phyloP scores from a whole-genome alignment of 2,329 filamentous ascomycete species.

The Diplodia mutila region DNA sequence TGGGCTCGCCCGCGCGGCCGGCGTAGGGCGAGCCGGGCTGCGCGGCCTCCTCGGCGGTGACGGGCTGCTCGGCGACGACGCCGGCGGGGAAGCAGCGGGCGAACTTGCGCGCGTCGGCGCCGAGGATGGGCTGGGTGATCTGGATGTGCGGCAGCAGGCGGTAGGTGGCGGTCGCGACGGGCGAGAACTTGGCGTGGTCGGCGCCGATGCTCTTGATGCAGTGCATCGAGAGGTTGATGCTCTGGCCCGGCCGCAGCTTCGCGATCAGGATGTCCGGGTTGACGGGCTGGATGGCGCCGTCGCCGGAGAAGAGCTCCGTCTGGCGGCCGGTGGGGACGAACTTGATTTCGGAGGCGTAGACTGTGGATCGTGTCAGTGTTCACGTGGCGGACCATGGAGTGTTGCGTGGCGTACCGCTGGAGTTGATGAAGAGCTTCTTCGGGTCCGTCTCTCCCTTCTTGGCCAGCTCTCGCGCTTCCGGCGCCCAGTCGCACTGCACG shows the following conservation, averaged over 20 bases:
- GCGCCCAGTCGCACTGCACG: slow-evolving; percentile 79
- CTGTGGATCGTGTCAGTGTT: slow-evolving; percentile 26
- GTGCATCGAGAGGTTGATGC: slow-evolving; percentile 84
- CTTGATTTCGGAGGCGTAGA: slow-evolving; percentile 60
- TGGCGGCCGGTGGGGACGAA: slow-evolving; percentile 74
- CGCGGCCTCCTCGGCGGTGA: slow-evolving; percentile 69
- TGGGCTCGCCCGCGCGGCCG: slow-evolving; percentile 75
- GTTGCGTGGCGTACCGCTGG: slow-evolving; percentile 54
- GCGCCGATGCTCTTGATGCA: slow-evolving; percentile 92
- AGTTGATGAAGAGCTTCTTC: slow-evolving; percentile 80
- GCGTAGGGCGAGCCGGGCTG: slow-evolving; percentile 67
- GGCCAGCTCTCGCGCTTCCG: slow-evolving; percentile 60
- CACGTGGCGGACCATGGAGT: background rate
- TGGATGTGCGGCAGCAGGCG: slow-evolving; percentile 85
- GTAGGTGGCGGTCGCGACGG: slow-evolving; percentile 93
- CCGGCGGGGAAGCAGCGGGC: slow-evolving; percentile 84
- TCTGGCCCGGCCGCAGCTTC: slow-evolving; percentile 89
- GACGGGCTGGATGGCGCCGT: slow-evolving; percentile 72
- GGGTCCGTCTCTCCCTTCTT: slow-evolving; percentile 76
- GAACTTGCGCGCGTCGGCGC: slow-evolving; percentile 86
- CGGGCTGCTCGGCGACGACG: slow-evolving; percentile 78
- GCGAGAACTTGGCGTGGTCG: slow-evolving; percentile 97
- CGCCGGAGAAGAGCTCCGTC: slow-evolving; percentile 37
- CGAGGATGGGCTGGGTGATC: slow-evolving; percentile 82
- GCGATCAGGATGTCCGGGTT: slow-evolving; percentile 94